These are phyloP conservation scores for Entomortierella chlamydospora DNA, from an alignment of 192 early-diverging fungal genomes.

Conservation along the genomic window DNA sequence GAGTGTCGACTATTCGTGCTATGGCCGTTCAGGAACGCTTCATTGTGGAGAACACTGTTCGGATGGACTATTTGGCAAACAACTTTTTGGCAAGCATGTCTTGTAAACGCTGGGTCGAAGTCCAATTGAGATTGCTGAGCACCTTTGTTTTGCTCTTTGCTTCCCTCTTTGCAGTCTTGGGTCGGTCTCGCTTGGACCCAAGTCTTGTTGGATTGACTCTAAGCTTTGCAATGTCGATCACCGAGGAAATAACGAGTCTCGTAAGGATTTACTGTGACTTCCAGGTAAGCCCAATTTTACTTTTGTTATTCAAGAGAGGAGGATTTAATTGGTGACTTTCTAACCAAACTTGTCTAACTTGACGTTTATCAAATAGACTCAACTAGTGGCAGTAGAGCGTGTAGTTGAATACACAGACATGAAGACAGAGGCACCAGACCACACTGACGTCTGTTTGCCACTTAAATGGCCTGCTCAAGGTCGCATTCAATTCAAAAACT, in stretches of 20 bases:
- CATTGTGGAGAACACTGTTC: slow-evolving; percentile 58
- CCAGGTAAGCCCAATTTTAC: slow-evolving; percentile 60
- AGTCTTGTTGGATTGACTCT: slow-evolving; percentile 90
- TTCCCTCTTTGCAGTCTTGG: slow-evolving; percentile 30
- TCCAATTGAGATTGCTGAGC: slow-evolving; percentile 57
- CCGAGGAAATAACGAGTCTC: slow-evolving; percentile 77
- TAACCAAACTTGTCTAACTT: no score
- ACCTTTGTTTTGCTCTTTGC: slow-evolving; percentile 25
- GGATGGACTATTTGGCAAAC: slow-evolving; percentile 29
- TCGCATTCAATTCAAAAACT: slow-evolving; percentile 75
- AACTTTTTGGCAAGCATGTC: slow-evolving; percentile 25
- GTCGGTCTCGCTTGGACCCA: slow-evolving; percentile 66
- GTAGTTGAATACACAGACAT: slow-evolving; percentile 80
- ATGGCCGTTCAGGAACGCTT: slow-evolving; percentile 61
- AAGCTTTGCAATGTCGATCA: slow-evolving; percentile 85
- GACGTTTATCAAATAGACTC: slow-evolving; percentile 26
- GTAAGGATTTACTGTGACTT: slow-evolving; percentile 58
- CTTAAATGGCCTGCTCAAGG: slow-evolving; percentile 83
- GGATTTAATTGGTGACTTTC: no score
- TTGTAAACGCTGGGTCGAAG: slow-evolving; percentile 35
- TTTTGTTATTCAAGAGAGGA: no score
- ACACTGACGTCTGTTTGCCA: slow-evolving; percentile 77
- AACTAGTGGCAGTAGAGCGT: slow-evolving; percentile 81
- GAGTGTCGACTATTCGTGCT: slow-evolving; percentile 67
- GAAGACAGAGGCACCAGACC: slow-evolving; percentile 80